Evolutionary conservation across 2,329 filamentous ascomycete genomes (phyloP).

Genomic region (Neophaeococcomyces mojaviensis): DNA sequence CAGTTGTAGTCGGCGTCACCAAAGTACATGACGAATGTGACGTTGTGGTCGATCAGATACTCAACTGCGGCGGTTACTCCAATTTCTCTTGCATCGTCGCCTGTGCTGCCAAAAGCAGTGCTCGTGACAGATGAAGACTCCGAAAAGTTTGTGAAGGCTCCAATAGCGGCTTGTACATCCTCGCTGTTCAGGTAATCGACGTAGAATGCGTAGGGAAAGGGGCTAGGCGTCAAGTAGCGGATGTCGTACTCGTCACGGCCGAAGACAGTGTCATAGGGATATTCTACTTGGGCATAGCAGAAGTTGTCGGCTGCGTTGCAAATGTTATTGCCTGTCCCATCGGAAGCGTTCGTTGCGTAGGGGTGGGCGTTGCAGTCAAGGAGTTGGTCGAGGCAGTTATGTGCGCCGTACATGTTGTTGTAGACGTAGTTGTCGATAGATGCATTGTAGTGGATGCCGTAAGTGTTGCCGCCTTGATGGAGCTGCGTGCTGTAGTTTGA

Average conservation of each 20-base stretch:
- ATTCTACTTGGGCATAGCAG: constrained; percentile 48
- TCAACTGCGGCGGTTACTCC: constrained; percentile 37
- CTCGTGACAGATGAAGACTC: constrained; percentile 34
- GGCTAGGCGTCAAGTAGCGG: constrained; percentile 29
- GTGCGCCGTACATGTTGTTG: constrained; percentile 53
- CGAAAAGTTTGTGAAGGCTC: constrained; percentile 45
- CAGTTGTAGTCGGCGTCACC: constrained; percentile 28
- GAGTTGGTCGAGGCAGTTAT: constrained; percentile 55
- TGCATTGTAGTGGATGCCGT: constrained; percentile 27
- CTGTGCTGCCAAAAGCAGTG: constrained; percentile 36
- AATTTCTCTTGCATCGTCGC: constrained; percentile 38
- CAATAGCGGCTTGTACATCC: constrained; percentile 42
- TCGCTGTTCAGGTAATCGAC: constrained; percentile 45
- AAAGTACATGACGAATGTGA: constrained; percentile 30
- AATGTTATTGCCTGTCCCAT: constrained; percentile 26
- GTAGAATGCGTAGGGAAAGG: constrained; percentile 37
- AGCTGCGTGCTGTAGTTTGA: constrained; percentile 16
- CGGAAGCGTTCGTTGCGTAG: constrained; percentile 28
- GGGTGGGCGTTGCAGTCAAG: constrained; percentile 48
- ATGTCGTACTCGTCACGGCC: constrained; percentile 48
- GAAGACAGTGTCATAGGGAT: constrained; percentile 44
- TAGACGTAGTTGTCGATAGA: constrained; percentile 43
- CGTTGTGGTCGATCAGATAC: constrained; percentile 33
- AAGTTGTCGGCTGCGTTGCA: constrained; percentile 50
- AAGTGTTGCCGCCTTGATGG: constrained; percentile 29